Base-by-base conservation (phyloP, 768 basidiomycete species). In the Paxillus ammoniavirescens region DNA sequence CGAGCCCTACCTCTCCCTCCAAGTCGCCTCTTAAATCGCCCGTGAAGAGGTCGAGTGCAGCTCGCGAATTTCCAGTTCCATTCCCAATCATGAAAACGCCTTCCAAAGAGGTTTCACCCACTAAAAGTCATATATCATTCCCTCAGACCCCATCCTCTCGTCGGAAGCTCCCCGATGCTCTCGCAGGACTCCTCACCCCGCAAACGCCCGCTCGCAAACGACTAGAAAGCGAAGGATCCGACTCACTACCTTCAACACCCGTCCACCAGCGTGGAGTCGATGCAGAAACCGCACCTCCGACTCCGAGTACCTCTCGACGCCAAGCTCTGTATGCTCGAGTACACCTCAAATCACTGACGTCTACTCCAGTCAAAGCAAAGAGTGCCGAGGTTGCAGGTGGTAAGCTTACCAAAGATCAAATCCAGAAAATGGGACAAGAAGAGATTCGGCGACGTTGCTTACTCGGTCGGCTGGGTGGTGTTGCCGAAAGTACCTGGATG, bases 401-500 rank as follows among this genome's bases (percentile, higher is more conserved):
- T 10, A 82, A 72, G 51, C 71, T 89, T 60, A 82, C 81, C 41
- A 81, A 77, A 54, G 88, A 89, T 49, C 81, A 87, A 58, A 74
- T 91, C 56, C 68, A 85, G 41, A 87, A 85, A 69, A 72, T 91
- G 51, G 77, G 84, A 40, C 89, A 91, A 63, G 89, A 91, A 53
- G 91, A 89, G 65, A 80, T 88, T 72, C 79, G 89, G 54, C 78
- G 87, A 53, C 77, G 90, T 36, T 90, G 87, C 59, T 67, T 92
- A 30, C 75, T 93, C 8, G 91, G 91, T 47, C 82, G 91, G 17
- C 78, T 93, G 7, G 79, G 80, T 26, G 86, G 87, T 9, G 81
- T 93, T 28, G 91, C 91, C n/a, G 91, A 93, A 64, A 88, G 90
- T 58, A 81, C 87, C 15, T 93, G 91, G 89, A 91, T 92, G 91